A percentile compares a stretch with the other conserved stretches of the same genome.
Evolutionary conservation across 345 rosid genomes (phyloP).

Genomic region (Combretum micranthum): DNA sequence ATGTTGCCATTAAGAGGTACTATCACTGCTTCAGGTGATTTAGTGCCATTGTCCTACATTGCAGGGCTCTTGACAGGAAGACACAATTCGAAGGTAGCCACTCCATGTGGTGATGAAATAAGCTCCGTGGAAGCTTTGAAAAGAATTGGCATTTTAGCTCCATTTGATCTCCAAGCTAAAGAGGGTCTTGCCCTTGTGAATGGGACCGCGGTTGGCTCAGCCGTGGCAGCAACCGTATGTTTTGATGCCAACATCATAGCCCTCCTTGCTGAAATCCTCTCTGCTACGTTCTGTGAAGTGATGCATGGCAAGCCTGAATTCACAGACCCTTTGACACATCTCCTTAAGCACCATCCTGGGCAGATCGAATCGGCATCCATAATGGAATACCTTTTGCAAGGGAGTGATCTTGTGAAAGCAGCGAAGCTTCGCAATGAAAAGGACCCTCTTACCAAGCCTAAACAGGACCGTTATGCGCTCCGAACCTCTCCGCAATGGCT

Average conservation of each 20-base stretch:
- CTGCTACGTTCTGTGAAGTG: conserved; percentile 41
- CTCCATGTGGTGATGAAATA: conserved; percentile 29
- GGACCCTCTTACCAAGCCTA: conserved; percentile 41
- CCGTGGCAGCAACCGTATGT: conserved; percentile 44
- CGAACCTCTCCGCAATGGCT: conserved; percentile 56
- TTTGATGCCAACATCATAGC: conserved; percentile 44
- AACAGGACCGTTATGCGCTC: conserved; percentile 40
- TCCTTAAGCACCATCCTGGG: conserved; percentile 49
- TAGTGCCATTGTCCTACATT: conserved; percentile 42
- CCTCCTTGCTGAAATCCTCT: conserved; percentile 27
- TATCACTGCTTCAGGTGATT: conserved; percentile 44
- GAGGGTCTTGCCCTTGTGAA: conserved; percentile 49
- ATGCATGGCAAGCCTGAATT: conserved; percentile 46
- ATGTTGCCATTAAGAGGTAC: conserved; percentile 47
- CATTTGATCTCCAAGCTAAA: conserved; percentile 41
- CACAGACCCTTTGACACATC: conserved; percentile 36
- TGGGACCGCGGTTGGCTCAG: conserved; percentile 52
- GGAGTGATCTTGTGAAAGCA: conserved; percentile 30
- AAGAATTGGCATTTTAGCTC: conserved; percentile 29
- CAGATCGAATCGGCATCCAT: conserved; percentile 47
- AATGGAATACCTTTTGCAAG: conserved; percentile 31
- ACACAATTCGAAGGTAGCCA: conserved; percentile 33
- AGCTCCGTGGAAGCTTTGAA: conserved; percentile 26
- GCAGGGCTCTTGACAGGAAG: conserved; percentile 44
- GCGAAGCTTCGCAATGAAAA: conserved; percentile 30